Evolutionary conservation across 352 stramenopile species (phyloP), one percentile per base, ranked within the genome.

Genomic region (Globisporangium yorkense): DNA sequence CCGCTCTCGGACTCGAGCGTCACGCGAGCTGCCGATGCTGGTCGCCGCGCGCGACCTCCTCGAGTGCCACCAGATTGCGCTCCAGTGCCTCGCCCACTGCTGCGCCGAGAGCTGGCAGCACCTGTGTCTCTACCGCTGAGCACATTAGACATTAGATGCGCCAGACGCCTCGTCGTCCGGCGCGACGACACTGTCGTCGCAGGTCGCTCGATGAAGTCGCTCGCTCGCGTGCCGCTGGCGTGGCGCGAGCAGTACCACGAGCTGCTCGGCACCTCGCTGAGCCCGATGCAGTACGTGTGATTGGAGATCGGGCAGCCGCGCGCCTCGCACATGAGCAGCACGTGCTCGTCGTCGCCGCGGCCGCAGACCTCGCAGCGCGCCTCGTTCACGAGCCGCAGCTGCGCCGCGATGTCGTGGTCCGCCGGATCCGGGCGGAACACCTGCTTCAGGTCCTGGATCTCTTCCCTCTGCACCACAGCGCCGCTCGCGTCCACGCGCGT

Each of bases 191-290:
- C 70, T 5, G 78, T 90, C 15, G 75, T 82, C 21, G 79, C 73
- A 7, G 68, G 70, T 3, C 82, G 68, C 29, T 59, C 57, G 48
- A 92, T 78, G 3, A 79, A 57, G 39, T 92, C 82, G 55, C 79
- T 88, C 5, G 80, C 67, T 51, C 75, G 55, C 13, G 73, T 65
- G 5, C 49, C 67, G 4, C 65, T 55, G 1, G 53, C 40, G 54
- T 94, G 84, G 6, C 45, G 63, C 2, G 71, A 63, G 55, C 84
- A 94, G 54, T 92, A 92, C 84, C 84, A 94, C 16, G 77, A 76
- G 43, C 65, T 74, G 29, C 70, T 65, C 0, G 84, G 84, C 13
- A 94, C 78, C 0, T 74, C 64, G 2, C 51, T 64, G 6, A 94
- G 63, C 0, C 77, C 78, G 27, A 89, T 71, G 47, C 84, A 94